Evolutionary conservation across 345 rosid genomes (phyloP), one percentile per base, ranked within the genome.

Genomic region (Gossypium longicalyx): DNA sequence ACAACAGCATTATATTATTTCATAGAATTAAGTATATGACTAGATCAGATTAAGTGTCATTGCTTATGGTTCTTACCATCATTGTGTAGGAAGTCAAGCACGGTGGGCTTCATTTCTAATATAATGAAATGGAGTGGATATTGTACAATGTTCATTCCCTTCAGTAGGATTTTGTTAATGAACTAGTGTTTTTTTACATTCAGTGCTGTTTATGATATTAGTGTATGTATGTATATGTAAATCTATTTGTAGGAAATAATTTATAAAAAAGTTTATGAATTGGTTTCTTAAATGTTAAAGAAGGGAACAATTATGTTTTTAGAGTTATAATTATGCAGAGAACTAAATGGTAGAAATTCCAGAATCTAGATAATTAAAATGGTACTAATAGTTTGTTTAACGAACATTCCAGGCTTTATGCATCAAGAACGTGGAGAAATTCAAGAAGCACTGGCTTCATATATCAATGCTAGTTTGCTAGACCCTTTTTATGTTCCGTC

Each of bases 401-500:
- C 17, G 11, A 43, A 79, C 63, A 74, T 72, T 27, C 61, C 80
- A 92, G 98, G 98, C 60, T 64, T 83, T 43, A 89, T 90, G 97
- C 77, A 70, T 67, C 89, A 89, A 89, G 92, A 86, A 76, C 83
- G 86, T 61, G 97, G 89, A 12, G 81, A 90, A 77, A n/a, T 78
- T 20, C 86, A 80, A 38, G 86, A 85, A 64, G 97, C 97, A 1
- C 59, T 88, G 44, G 67, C 80, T 16, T 78, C 87, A 64, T 89
- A 84, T 77, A 62, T 88, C 34, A 89, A 84, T 29, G 92, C 95
- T 51, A 79, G 86, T 47, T 70, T 92, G 72, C 75, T 91, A 20
- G 93, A 94, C 20, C 90, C 84, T 49, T 73, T 81, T 66, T 85
- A 82, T 52, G 95, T 89, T 41, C 95, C 92, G 29, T 82, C 88